These are phyloP conservation scores for Nephelium lappaceum DNA, from an alignment of 345 rosid genomes.

Conservation along the genomic window DNA sequence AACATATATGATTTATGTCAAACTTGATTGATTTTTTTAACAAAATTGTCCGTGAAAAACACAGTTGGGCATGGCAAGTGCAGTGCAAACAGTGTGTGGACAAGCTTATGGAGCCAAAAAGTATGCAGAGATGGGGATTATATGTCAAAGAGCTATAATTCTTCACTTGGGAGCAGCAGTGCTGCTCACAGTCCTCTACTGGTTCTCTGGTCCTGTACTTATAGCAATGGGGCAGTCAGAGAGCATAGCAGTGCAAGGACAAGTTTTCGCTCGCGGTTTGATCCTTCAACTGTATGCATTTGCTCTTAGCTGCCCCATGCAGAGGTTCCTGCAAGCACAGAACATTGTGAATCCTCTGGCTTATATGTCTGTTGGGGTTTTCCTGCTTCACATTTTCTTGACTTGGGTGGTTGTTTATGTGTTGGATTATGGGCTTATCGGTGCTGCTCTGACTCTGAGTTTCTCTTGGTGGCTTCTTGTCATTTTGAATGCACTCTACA, in stretches of 20 bases:
- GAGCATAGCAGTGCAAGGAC: slow-evolving; percentile 65
- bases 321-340: slow-evolving; percentile 93
- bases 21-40: too few species aligned
- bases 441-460: slow-evolving; percentile 71
- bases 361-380: slow-evolving; percentile 70
- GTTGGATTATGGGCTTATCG: slow-evolving; percentile 61
- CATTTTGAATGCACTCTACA: slow-evolving; percentile 51
- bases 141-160: slow-evolving; percentile 89
- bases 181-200: slow-evolving; percentile 66
- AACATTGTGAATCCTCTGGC: slow-evolving; percentile 95
- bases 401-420: slow-evolving; percentile 63
- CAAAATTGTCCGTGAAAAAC: background rate
- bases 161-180: slow-evolving; percentile 76
- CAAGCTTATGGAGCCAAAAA: slow-evolving; percentile 90
- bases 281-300: slow-evolving; percentile 86
- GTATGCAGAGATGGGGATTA: slow-evolving; percentile 75
- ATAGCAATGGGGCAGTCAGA: slow-evolving; percentile 62
- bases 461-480: slow-evolving; percentile 86
- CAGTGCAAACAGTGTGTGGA: slow-evolving; percentile 95
- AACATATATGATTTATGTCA: too few species aligned
- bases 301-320: slow-evolving; percentile 81
- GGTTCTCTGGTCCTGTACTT: slow-evolving; percentile 65
- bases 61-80: slow-evolving; percentile 96
- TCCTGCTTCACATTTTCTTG: slow-evolving; percentile 66
- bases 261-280: slow-evolving; percentile 69